phyloP scores from a whole-genome alignment of 371 early-diverging fungal species.

The Mortierella sp. region DNA sequence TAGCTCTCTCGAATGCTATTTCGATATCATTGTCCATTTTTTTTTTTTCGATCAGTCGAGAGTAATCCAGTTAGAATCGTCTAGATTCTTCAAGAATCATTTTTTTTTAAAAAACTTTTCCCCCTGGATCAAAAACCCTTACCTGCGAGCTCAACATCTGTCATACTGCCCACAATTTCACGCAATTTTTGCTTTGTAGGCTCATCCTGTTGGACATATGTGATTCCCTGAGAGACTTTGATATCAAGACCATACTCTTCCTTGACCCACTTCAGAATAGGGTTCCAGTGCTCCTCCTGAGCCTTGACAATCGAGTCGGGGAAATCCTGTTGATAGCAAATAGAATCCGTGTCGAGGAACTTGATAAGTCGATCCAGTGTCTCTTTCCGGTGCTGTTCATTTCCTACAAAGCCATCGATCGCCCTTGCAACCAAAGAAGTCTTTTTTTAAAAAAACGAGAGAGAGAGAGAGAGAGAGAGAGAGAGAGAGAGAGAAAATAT shows the following conservation, averaged over 20 bases:
- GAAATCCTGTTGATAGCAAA: constrained; percentile 85
- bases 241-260: constrained; percentile 73
- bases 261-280: constrained; percentile 84
- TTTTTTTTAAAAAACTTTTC: too few relatives aligned
- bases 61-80: too few relatives aligned
- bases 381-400: constrained; percentile 61
- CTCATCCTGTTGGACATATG: constrained; percentile 72
- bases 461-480: background rate
- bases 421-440: constrained; percentile 90
- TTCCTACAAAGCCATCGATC: constrained; percentile 75
- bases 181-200: constrained; percentile 69
- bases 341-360: constrained; percentile 90
- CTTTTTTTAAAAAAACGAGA: constrained; percentile 42
- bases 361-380: constrained; percentile 80
- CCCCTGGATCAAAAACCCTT: too few relatives aligned
- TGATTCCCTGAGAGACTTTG: constrained; percentile 78
- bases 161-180: constrained; percentile 63
- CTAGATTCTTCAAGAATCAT: too few relatives aligned
- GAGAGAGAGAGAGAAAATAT: too few relatives aligned
- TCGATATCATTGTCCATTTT: background rate
- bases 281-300: constrained; percentile 85
- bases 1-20: constrained; percentile 88
- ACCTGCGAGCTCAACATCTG: constrained; percentile 45
- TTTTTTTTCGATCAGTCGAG: too few relatives aligned
- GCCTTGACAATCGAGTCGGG: constrained; percentile 81